phyloP scores from a whole-genome alignment of 1,284 basidiomycete species.

The Apiotrichum domesticum region DNA sequence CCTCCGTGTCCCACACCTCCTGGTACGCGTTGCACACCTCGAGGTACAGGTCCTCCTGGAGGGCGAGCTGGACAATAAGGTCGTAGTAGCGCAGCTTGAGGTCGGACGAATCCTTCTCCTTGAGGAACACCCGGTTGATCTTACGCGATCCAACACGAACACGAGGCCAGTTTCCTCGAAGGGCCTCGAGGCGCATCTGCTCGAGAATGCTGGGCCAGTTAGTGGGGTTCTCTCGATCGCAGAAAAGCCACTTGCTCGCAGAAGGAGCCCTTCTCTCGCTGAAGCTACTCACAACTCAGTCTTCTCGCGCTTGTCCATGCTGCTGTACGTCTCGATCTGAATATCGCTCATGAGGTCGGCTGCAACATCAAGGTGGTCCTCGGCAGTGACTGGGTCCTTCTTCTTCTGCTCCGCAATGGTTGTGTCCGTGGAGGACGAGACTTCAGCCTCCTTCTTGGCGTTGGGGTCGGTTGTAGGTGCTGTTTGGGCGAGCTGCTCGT shows the following conservation, averaged over 20 bases:
- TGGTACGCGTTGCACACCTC: slow-evolving; percentile 94
- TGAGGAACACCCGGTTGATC: slow-evolving; percentile 89
- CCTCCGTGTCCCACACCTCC: slow-evolving; percentile 92
- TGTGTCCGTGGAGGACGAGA: too few species aligned
- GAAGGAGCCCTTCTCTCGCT: too few species aligned
- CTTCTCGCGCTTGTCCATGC: slow-evolving; percentile 96
- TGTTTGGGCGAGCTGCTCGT: slow-evolving; percentile 59
- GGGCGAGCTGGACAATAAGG: slow-evolving; percentile 88
- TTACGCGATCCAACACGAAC: slow-evolving; percentile 87
- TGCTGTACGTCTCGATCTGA: slow-evolving; percentile 97
- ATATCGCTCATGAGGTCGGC: slow-evolving; percentile 89
- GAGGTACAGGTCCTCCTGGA: slow-evolving; percentile 78
- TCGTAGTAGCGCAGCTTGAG: slow-evolving; percentile 94
- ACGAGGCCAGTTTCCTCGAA: slow-evolving; percentile 72
- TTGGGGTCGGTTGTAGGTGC: slow-evolving; percentile 26
- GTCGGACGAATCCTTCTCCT: slow-evolving; percentile 81
- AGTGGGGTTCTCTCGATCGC: too few species aligned
- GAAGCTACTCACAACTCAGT: slow-evolving; percentile 65
- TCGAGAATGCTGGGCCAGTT: slow-evolving; percentile 62
- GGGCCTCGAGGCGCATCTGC: slow-evolving; percentile 91
- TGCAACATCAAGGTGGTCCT: slow-evolving; percentile 65
- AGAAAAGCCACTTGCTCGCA: too few species aligned
- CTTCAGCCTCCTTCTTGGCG: slow-evolving; percentile 2
- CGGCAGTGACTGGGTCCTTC: slow-evolving; percentile 45
- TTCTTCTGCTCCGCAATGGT: slow-evolving; percentile 32